Base-by-base conservation (phyloP, 257 asterid genomes). In the Lantana camara region DNA sequence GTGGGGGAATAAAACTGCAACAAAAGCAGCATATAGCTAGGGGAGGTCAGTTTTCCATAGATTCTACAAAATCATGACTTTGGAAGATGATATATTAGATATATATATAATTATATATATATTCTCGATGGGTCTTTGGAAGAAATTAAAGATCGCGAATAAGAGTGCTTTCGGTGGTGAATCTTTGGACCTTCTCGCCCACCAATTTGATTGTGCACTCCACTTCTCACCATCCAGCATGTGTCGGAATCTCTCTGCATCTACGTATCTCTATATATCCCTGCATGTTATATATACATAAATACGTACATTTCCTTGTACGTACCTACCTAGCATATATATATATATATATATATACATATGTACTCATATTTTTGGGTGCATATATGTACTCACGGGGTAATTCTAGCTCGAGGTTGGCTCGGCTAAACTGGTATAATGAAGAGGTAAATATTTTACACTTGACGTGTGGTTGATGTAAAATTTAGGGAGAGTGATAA, bases 81-180 rank as follows among this genome's bases (percentile, higher is more conserved):
- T 16, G 54, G 22, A 9, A 24, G 14, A 55, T 35, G 40, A 35
- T 35, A 35, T 35, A 35, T 35, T 35, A 35, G 4, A 35, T 35
- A 30, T 30, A 30, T 30, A 30, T 30, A 30, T 30, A 30, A 2
- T 2, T 30, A 30, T 30, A 30, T 30, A 34, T 29, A 73, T 70
- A 78, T 74, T 66, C 72, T 51, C 12, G 9, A 10, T 41, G 9
- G 17, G 10, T 38, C 6, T 20, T 20, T 24, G 54, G 45, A 52
- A 62, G 54, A 64, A 27, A n/a, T n/a, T n/a, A n/a, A 49, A 71
- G 66, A 78, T 74, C 32, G 32, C 32, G 32, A 27, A 2, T 12
- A 41, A 14, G 77, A 74, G 74, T 27, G 68, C 80, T 74, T 67
- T 74, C 77, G 80, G 83, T 70, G 78, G 61, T 74, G 83, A 78